Evolutionary conservation across 225 moss, liverwort and hornwort genomes (phyloP).

Genomic region (Straminergon stramineum): DNA sequence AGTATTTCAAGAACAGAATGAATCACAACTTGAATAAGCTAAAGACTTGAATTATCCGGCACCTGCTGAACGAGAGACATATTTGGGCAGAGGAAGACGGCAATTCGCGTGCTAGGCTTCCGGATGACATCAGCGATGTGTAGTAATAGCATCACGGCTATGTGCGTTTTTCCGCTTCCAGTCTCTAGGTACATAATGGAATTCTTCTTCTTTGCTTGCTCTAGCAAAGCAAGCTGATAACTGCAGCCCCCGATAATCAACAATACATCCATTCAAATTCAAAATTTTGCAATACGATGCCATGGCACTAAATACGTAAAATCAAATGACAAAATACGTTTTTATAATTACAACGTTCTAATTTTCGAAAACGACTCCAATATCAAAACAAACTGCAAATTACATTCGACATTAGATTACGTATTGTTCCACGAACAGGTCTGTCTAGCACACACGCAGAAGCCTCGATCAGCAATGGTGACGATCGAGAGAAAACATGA

Average conservation of each 20-base stretch:
- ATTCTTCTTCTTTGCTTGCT: constrained; percentile 70
- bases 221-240: constrained; percentile 69
- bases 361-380: not conserved
- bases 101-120: constrained; percentile 54
- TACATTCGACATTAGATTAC: not conserved
- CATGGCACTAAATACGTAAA: not conserved
- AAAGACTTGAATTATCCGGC: not conserved
- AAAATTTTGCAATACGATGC: not conserved
- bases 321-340: not conserved
- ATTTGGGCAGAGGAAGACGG: constrained; percentile 68
- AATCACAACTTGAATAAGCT: not conserved
- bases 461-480: not conserved
- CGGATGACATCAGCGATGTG: constrained; percentile 54
- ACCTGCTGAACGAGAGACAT: constrained; percentile 70
- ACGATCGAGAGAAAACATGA: not conserved
- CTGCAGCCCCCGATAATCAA: constrained; percentile 29
- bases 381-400: not conserved
- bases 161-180: constrained; percentile 72
- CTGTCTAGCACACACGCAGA: not conserved
- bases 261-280: not conserved
- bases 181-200: constrained; percentile 75
- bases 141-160: constrained; percentile 53
- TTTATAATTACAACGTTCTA: not conserved
- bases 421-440: not conserved
- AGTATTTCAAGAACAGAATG: not conserved